Evolutionary conservation across 805 yeast genomes (phyloP), one percentile per base, ranked within the genome.

Genomic region (Clavispora asparagi): DNA sequence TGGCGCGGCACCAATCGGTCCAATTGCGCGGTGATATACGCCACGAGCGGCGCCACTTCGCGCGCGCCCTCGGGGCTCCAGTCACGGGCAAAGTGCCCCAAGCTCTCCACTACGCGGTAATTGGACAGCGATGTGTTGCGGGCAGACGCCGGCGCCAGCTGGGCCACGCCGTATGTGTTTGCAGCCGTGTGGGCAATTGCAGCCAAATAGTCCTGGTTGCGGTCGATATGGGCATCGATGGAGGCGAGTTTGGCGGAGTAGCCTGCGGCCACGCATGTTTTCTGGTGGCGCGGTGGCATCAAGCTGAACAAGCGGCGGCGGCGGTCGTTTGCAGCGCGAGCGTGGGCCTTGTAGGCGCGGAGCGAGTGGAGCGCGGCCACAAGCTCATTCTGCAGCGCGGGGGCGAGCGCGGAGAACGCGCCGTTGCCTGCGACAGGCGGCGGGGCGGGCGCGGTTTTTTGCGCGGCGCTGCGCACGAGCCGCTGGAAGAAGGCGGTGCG

Each of bases 71-170:
- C 63, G 0, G 52, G 53, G 3, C 83, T 66, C 94, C 95, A 91
- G 60, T 92, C 97, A 41, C 97, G 69, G 9, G 82, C 78, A 49
- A 77, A 77, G 62, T 90, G 97, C 42, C 89, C 82, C 30, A 92
- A 56, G 6, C 87, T 70, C 61, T 86, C 95, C 26, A 81, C 73
- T 1, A 85, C 86, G 7, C 79, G 63, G 44, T 67, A 70, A 41
- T 61, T 57, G 28, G 58, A 45, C 17, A 55, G 41, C 27, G 61
- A 57, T 1, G 57, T 52, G 37, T 44, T 45, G 1, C 62, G 45
- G 0, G 69, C 49, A n/a, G 81, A 62, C 0, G 70, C 59, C 48
- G 74, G 61, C 13, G 68, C 58, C 37, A 6, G 12, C 3, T 4
- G 13, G 13, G 37, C 8, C 13, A 33, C 25, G 25, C 37, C 37